These are phyloP conservation scores for Colletotrichum viniferum DNA, from an alignment of 2,329 filamentous ascomycete species.

Conservation along the genomic window DNA sequence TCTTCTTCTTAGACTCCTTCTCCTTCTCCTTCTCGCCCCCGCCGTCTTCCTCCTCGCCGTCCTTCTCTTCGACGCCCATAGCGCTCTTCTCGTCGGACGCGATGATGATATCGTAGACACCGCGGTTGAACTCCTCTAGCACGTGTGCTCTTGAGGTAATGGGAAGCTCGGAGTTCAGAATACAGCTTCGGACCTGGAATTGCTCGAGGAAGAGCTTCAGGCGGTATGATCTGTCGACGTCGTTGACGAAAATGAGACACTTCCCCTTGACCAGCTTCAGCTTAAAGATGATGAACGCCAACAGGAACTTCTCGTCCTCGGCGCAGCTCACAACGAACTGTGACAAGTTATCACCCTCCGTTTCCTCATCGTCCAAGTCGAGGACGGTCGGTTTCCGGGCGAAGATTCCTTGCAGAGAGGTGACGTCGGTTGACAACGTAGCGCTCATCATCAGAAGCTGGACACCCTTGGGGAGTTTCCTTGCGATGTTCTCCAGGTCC, in stretches of 20 bases:
- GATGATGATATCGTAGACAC: conserved; percentile 97
- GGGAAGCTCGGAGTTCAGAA: conserved; percentile 92
- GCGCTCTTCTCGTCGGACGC: conserved; percentile 92
- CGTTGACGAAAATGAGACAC: conserved; percentile 73
- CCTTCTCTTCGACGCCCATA: conserved; percentile 66
- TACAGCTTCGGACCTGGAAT: conserved; percentile 91
- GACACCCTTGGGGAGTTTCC: conserved; percentile 79
- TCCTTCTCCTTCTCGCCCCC: conserved; percentile 48
- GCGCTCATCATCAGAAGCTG: conserved; percentile 95
- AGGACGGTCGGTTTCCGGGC: conserved; percentile 80
- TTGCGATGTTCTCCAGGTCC: conserved; percentile 80
- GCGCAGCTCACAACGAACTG: conserved; percentile 90
- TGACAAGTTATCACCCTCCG: conserved; percentile 75
- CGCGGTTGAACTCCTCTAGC: conserved; percentile 96
- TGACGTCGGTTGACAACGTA: conserved; percentile 86
- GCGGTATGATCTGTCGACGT: conserved; percentile 87
- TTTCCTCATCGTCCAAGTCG: conserved; percentile 82
- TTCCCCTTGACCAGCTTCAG: conserved; percentile 93
- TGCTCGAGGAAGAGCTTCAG: conserved; percentile 96
- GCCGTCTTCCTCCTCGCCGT: conserved; percentile 42
- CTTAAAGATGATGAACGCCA: conserved; percentile 95
- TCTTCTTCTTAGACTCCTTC: conserved; percentile 54
- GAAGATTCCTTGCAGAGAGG: conserved; percentile 84
- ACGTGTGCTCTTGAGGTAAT: conserved; percentile 93
- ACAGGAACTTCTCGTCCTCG: conserved; percentile 96